Conservation (phyloP, 2,329 filamentous ascomycete genomes). For the Penicillium sp. region DNA sequence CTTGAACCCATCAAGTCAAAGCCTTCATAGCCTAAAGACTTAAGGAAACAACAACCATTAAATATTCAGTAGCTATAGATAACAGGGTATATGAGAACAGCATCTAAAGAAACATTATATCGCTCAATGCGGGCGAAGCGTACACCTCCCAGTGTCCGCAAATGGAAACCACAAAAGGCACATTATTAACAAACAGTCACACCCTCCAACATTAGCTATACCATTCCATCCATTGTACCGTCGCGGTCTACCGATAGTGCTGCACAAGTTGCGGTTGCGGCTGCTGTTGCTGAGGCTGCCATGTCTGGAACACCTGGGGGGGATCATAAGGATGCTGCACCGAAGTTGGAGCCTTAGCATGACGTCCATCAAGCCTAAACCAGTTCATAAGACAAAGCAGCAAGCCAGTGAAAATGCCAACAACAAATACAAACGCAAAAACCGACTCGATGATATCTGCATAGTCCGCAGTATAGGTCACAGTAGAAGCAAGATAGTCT, state of each 20-base stretch:
- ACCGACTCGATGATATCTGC: constrained; percentile 3
- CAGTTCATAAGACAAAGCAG: constrained; percentile 22
- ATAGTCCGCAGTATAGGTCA: constrained; percentile 9
- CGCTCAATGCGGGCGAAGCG: not conserved
- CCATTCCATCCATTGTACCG: not conserved
- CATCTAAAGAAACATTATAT: not conserved
- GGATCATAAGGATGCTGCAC: not conserved
- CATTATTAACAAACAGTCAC: not conserved
- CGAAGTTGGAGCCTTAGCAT: not conserved
- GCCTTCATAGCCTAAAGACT: not conserved
- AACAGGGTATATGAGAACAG: not conserved
- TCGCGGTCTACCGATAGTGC: not conserved
- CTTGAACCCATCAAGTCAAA: not conserved
- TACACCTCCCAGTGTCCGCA: not conserved
- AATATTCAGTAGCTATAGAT: not conserved
- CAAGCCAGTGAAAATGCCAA: constrained; percentile 23
- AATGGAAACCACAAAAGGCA: not conserved
- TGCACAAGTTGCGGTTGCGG: not conserved
- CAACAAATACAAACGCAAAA: constrained; percentile 18
- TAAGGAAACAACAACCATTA: not conserved
- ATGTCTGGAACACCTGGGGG: not conserved
- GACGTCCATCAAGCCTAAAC: constrained; percentile 7
- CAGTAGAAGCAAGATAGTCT: constrained; percentile 2
- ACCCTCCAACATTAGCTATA: not conserved
- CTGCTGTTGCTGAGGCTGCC: not conserved